Evolutionary conservation across 768 basidiomycete species (phyloP).

Genomic region (Psilocybe sp.): DNA sequence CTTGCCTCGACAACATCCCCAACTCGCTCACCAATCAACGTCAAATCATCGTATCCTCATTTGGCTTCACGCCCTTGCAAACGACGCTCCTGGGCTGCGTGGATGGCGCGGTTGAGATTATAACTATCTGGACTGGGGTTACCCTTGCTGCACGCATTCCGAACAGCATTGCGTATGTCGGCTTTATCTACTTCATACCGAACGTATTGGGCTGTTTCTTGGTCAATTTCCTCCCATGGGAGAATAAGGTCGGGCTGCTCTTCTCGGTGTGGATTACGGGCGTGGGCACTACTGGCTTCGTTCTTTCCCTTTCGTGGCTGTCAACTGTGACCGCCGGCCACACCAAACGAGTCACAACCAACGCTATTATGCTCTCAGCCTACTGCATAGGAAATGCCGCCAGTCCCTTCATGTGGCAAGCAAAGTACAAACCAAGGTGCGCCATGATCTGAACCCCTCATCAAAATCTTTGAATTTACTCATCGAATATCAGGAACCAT

Average conservation of each 20-base stretch:
- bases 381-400: conserved; percentile 66
- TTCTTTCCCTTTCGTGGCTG: conserved; percentile 61
- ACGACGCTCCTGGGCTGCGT: conserved; percentile 72
- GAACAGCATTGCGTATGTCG: conserved; percentile 64
- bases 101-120: conserved; percentile 61
- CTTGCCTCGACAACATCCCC: conserved; percentile 58
- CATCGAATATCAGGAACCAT: conserved; percentile 47
- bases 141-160: conserved; percentile 51
- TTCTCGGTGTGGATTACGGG: conserved; percentile 54
- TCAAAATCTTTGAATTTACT: neutral
- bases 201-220: conserved; percentile 62
- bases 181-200: conserved; percentile 59
- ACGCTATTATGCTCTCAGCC: conserved; percentile 71
- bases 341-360: conserved; percentile 67
- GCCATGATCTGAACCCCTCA: neutral
- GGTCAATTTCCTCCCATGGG: conserved; percentile 64
- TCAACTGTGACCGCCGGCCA: conserved; percentile 66
- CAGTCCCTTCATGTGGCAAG: conserved; percentile 80
- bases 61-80: conserved; percentile 62
- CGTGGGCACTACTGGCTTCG: conserved; percentile 56
- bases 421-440: conserved; percentile 62
- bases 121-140: conserved; percentile 68
- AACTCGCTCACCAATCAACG: conserved; percentile 66
- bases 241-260: conserved; percentile 61
- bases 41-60: conserved; percentile 60